Percentiles rank a stretch among this genome's conserved stretches.
Evolutionary conservation across 2,329 filamentous ascomycete genomes (phyloP).

Genomic region (Aspergillus tamarii): DNA sequence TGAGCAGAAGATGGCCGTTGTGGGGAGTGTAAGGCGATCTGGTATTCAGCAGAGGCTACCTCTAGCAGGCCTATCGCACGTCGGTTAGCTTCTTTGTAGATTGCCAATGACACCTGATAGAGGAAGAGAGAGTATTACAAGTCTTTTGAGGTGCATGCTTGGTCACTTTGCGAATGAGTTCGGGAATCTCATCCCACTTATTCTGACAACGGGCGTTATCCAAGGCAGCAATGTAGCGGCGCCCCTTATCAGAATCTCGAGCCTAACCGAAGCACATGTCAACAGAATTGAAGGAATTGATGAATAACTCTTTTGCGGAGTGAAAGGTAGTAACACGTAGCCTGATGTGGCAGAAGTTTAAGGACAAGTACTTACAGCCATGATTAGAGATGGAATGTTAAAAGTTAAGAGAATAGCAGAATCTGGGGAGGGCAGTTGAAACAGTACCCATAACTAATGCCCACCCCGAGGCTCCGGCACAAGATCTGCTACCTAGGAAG

Average conservation of each 20-base stretch:
- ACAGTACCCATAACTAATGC: constrained; percentile 22
- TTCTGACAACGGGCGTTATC: constrained; percentile 86
- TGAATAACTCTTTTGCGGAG: constrained; percentile 7
- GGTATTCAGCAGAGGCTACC: constrained; percentile 70
- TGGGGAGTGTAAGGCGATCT: constrained; percentile 60
- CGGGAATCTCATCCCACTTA: constrained; percentile 82
- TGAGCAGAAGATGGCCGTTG: constrained; percentile 34
- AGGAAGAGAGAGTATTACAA: constrained; percentile 62
- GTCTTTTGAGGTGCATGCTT: constrained; percentile 87
- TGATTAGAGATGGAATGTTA: constrained; percentile 20
- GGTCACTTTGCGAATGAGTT: constrained; percentile 87
- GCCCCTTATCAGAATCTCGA: constrained; percentile 71
- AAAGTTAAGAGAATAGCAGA: constrained; percentile 13
- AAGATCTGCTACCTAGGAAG: constrained; percentile 7
- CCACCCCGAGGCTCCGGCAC: constrained; percentile 24
- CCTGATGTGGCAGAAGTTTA: not conserved
- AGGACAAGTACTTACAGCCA: constrained; percentile 24
- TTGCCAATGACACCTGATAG: constrained; percentile 10
- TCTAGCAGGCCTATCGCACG: constrained; percentile 64
- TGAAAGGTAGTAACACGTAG: constrained; percentile 4
- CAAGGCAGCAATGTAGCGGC: constrained; percentile 78
- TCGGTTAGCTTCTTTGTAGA: not conserved
- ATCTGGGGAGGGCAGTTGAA: constrained; percentile 19
- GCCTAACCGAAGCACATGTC: constrained; percentile 33
- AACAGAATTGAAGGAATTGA: not conserved